These are phyloP conservation scores for Eucalyptus brandiana DNA, from an alignment of 345 rosid species.

Conservation along the genomic window DNA sequence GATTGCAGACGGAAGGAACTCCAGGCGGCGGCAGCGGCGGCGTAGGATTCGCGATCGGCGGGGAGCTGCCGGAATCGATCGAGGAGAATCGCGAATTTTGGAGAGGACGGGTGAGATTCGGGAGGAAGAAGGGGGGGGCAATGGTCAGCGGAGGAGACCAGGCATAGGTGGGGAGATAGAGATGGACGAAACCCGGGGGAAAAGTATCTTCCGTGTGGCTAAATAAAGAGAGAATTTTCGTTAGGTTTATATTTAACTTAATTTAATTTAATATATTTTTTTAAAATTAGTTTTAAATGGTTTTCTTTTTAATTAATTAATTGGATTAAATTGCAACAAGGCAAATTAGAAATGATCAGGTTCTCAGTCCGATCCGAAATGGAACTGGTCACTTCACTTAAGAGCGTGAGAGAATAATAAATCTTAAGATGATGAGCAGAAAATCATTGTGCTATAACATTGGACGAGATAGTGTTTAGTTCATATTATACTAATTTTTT, in stretches of 20 bases:
- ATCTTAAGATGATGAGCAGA: too few species aligned
- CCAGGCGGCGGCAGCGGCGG: background rate
- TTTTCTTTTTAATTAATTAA: background rate
- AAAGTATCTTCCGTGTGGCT: background rate
- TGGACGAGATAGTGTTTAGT: too few species aligned
- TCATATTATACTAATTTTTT: too few species aligned
- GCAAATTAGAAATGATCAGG: accelerated
- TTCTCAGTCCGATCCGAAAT: too few species aligned
- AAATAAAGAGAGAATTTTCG: background rate
- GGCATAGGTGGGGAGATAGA: background rate
- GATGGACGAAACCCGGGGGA: background rate
- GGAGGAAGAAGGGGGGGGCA: background rate
- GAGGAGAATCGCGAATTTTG: background rate
- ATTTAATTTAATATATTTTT: background rate
- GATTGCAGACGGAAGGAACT: background rate
- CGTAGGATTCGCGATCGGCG: background rate
- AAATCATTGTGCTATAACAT: too few species aligned
- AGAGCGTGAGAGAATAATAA: too few species aligned
- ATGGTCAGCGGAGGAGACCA: background rate
- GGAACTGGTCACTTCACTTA: too few species aligned
- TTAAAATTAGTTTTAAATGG: background rate
- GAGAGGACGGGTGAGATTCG: background rate
- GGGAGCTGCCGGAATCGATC: background rate
- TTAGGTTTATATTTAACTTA: background rate
- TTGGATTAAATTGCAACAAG: background rate